A percentile compares a stretch with the other conserved stretches of the same genome.
Evolutionary conservation across 495 filamentous ascomycete species (phyloP).

Genomic region (Daldinia bambusicola): DNA sequence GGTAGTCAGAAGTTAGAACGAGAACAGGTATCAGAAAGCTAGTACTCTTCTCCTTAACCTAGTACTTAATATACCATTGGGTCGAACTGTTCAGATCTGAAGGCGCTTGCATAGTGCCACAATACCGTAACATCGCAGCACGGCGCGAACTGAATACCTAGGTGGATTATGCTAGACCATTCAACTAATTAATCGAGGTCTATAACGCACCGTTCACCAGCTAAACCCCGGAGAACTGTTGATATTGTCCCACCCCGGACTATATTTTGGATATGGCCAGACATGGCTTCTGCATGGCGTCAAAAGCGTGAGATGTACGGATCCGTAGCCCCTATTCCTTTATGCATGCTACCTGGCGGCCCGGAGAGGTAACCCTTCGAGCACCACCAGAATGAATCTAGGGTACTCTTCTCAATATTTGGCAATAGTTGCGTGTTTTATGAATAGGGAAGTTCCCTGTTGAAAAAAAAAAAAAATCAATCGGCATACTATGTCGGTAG

Average conservation of each 20-base stretch:
- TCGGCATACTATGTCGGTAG: not conserved
- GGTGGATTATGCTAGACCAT: slow-evolving; percentile 26
- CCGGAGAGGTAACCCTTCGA: slow-evolving; percentile 3
- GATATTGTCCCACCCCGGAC: slow-evolving; percentile 8
- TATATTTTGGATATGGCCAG: slow-evolving; percentile 21
- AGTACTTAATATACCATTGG: slow-evolving; percentile 14
- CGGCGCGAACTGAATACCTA: slow-evolving; percentile 25
- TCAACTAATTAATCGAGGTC: slow-evolving; percentile 14
- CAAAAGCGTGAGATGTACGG: slow-evolving; percentile 8
- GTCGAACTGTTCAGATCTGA: slow-evolving; percentile 22
- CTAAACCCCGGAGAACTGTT: slow-evolving; percentile 12
- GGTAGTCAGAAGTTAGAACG: slow-evolving; percentile 4
- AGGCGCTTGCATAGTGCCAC: slow-evolving; percentile 21
- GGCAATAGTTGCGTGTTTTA: not conserved
- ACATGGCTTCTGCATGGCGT: slow-evolving; percentile 36
- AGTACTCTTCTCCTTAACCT: slow-evolving; percentile 23
- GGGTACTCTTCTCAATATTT: slow-evolving; percentile 9
- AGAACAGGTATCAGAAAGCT: slow-evolving; percentile 1
- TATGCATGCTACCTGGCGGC: slow-evolving; percentile 20
- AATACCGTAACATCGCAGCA: slow-evolving; percentile 29
- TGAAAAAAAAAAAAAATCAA: slow-evolving; percentile 3
- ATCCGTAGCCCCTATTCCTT: slow-evolving; percentile 26
- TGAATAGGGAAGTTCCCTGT: slow-evolving; percentile 9
- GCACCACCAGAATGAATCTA: not conserved
- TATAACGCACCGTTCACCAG: slow-evolving; percentile 1